phyloP scores from a whole-genome alignment of 2,329 filamentous ascomycete genomes.

The Aspergillus sp. region DNA sequence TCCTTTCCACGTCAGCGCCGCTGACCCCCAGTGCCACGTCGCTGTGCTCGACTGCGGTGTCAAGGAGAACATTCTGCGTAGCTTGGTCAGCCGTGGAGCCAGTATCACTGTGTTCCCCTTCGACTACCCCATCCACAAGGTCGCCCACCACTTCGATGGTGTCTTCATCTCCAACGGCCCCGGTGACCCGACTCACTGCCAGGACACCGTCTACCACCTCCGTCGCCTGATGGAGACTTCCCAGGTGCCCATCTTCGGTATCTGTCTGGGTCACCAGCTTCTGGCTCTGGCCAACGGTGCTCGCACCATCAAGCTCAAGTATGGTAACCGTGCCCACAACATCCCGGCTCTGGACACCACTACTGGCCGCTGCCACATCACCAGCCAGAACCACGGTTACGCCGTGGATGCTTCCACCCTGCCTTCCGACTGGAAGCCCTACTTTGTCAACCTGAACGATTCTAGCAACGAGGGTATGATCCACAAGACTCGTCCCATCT shows the following conservation, averaged over 20 bases:
- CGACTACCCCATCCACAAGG: slow-evolving; percentile 97
- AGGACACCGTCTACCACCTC: slow-evolving; percentile 90
- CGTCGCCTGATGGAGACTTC: slow-evolving; percentile 87
- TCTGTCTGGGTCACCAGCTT: slow-evolving; percentile 96
- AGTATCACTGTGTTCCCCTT: slow-evolving; percentile 94
- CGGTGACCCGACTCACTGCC: slow-evolving; percentile 96
- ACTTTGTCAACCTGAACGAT: slow-evolving; percentile 98
- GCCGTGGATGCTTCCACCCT: slow-evolving; percentile 86
- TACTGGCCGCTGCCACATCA: slow-evolving; percentile 97
- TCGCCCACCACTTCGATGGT: slow-evolving; percentile 95
- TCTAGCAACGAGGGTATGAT: slow-evolving; percentile 97
- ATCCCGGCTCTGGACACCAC: slow-evolving; percentile 93
- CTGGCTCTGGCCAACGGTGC: slow-evolving; percentile 87
- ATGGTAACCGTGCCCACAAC: slow-evolving; percentile 98
- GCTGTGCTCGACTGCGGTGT: slow-evolving; percentile 97
- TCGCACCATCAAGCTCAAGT: slow-evolving; percentile 95
- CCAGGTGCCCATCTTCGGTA: slow-evolving; percentile 92
- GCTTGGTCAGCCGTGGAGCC: slow-evolving; percentile 85
- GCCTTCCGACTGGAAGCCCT: slow-evolving; percentile 88
- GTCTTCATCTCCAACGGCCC: slow-evolving; percentile 99
- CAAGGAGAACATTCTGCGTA: slow-evolving; percentile 99
- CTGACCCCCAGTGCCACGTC: slow-evolving; percentile 81
- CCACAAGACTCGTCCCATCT: slow-evolving; percentile 93
- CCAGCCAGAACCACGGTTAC: slow-evolving; percentile 97
- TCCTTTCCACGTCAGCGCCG: slow-evolving; percentile 89